Percentiles rank a stretch among this genome's conserved stretches.
These are phyloP conservation scores for Dothistroma pini DNA, from an alignment of 2,329 filamentous ascomycete genomes.

Conservation along the genomic window DNA sequence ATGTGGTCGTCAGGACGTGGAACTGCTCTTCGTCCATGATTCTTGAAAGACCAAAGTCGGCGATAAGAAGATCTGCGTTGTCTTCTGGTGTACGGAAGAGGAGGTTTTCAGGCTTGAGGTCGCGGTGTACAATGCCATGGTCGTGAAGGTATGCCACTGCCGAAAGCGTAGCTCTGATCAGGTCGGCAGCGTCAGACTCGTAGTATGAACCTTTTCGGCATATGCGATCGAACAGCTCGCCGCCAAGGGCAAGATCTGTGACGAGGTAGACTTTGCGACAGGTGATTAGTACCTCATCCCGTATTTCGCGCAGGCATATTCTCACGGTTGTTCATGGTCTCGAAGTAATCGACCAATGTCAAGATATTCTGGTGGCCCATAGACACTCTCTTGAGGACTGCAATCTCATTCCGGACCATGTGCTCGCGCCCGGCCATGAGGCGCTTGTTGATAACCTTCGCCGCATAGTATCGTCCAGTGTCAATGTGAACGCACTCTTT, in stretches of 20 bases:
- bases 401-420: conserved; percentile 99
- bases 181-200: conserved; percentile 91
- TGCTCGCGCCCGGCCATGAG: conserved; percentile 97
- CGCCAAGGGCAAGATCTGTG: conserved; percentile 91
- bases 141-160: conserved; percentile 99
- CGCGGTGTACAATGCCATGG: conserved; percentile 96
- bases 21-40: conserved; percentile 99
- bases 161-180: conserved; percentile 90
- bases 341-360: conserved; percentile 97
- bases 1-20: conserved; percentile 95
- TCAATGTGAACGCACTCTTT: conserved; percentile 99
- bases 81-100: conserved; percentile 97
- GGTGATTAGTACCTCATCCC: conserved; percentile 6
- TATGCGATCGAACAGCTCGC: conserved; percentile 97
- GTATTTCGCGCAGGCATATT: not conserved
- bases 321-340: conserved; percentile 95
- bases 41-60: conserved; percentile 89
- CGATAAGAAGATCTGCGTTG: conserved; percentile 93
- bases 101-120: conserved; percentile 95
- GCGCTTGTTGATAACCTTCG: conserved; percentile 98
- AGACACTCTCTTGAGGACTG: conserved; percentile 94
- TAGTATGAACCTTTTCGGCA: conserved; percentile 98
- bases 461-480: conserved; percentile 95
- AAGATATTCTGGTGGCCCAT: conserved; percentile 99
- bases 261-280: conserved; percentile 73